Evolutionary conservation across 2,329 filamentous ascomycete genomes (phyloP).

Genomic region (Alternaria brassicicola): DNA sequence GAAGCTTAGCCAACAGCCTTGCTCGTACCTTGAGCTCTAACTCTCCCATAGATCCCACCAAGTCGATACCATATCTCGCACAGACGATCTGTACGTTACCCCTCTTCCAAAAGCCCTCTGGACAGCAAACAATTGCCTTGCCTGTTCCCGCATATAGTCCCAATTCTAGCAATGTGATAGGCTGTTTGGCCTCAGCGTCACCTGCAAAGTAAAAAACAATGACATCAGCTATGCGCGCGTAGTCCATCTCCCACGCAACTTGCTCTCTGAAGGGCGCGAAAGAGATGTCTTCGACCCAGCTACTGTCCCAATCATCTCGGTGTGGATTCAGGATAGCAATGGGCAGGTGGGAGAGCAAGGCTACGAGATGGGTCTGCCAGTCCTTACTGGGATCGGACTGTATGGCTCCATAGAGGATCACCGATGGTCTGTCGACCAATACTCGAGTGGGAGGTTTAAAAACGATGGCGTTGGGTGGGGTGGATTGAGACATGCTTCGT

Average conservation of each 20-base stretch:
- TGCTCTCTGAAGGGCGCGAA: conserved; percentile 62
- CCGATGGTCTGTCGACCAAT: conserved; percentile 34
- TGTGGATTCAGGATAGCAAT: conserved; percentile 64
- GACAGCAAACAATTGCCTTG: conserved; percentile 61
- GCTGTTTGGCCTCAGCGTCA: conserved; percentile 57
- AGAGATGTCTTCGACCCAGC: conserved; percentile 61
- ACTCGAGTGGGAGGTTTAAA: conserved; percentile 30
- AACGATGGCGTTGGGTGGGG: conserved; percentile 19
- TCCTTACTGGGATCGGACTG: conserved; percentile 45
- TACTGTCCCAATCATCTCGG: conserved; percentile 63
- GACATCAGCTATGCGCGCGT: conserved; percentile 60
- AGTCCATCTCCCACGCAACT: conserved; percentile 66
- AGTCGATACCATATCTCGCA: conserved; percentile 51
- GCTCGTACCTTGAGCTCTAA: conserved; percentile 45
- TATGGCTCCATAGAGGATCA: conserved; percentile 67
- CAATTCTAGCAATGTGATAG: conserved; percentile 65
- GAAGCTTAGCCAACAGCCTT: conserved; percentile 21
- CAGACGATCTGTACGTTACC: conserved; percentile 67
- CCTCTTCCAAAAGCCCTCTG: conserved; percentile 61
- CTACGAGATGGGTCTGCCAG: conserved; percentile 59
- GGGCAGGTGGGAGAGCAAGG: conserved; percentile 49
- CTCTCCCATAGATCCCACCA: conserved; percentile 53
- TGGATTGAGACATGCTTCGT: conserved; percentile 17
- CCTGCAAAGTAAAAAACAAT: conserved; percentile 61
- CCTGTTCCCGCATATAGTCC: conserved; percentile 57